A percentile compares a stretch with the other conserved stretches of the same genome.
phyloP scores from a whole-genome alignment of 2,329 filamentous ascomycete genomes.

The Plectosphaerella plurivora region DNA sequence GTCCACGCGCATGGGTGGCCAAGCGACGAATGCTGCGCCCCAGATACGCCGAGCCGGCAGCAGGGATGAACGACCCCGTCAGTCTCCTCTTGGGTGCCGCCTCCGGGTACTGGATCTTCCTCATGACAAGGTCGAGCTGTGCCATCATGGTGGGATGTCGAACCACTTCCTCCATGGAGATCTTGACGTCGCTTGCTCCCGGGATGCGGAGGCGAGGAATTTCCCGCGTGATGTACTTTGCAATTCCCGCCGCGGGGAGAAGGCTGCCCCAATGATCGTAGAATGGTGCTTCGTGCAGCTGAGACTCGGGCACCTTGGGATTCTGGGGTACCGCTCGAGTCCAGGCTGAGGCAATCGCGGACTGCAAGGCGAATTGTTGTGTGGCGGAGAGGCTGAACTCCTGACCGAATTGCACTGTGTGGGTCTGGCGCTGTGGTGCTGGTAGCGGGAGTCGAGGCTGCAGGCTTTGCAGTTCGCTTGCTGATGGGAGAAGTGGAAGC shows the following conservation, averaged over 20 bases:
- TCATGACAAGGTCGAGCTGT: slow-evolving; percentile 39
- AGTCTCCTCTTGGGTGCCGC: slow-evolving; percentile 9
- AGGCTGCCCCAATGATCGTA: slow-evolving; percentile 47
- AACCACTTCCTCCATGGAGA: slow-evolving; percentile 45
- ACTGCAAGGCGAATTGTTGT: slow-evolving; percentile 34
- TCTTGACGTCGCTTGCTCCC: slow-evolving; percentile 29
- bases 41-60: slow-evolving; percentile 10
- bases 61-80: slow-evolving; percentile 12
- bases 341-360: slow-evolving; percentile 39
- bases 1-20: neutral
- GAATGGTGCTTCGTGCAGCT: slow-evolving; percentile 41
- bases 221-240: slow-evolving; percentile 36
- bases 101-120: slow-evolving; percentile 13
- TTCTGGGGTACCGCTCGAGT: slow-evolving; percentile 32
- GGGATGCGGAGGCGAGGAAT: slow-evolving; percentile 30
- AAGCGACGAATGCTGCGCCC: slow-evolving; percentile 7
- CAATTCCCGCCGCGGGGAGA: slow-evolving; percentile 42
- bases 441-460: slow-evolving; percentile 38
- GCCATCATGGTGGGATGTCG: slow-evolving; percentile 43
- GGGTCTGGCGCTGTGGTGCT: slow-evolving; percentile 15
- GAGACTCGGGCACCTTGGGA: slow-evolving; percentile 31
- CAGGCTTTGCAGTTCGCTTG: slow-evolving; percentile 32
- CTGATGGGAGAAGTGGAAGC: slow-evolving; percentile 39
- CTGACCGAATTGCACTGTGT: slow-evolving; percentile 15
- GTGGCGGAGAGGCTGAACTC: slow-evolving; percentile 28